phyloP scores from a whole-genome alignment of 139 green algal genomes.

The Chlorella sp. region DNA sequence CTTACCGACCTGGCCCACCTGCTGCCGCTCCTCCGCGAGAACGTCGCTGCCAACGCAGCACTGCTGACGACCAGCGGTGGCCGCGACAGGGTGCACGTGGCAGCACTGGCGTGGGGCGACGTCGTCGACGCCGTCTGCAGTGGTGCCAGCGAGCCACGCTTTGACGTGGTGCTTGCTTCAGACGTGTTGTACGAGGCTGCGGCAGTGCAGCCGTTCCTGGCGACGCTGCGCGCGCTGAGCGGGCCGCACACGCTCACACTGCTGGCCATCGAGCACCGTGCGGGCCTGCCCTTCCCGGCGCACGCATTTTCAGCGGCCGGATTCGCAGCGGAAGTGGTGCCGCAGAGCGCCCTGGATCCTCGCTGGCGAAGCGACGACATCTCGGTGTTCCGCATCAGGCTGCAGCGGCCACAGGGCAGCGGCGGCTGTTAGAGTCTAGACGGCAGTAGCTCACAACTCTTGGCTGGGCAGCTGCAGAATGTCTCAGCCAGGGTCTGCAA shows the following conservation, averaged over 20 bases:
- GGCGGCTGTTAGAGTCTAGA: neutral
- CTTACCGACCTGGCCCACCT: conserved; percentile 45
- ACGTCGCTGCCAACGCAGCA: conserved; percentile 16
- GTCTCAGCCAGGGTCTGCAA: conserved; percentile 9
- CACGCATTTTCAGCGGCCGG: conserved; percentile 7
- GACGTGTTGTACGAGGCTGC: conserved; percentile 44
- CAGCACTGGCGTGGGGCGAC: conserved; percentile 35
- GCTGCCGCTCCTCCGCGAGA: conserved; percentile 22
- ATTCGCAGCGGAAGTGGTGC: conserved; percentile 24
- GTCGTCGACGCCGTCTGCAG: neutral
- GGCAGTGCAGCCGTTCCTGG: conserved; percentile 28
- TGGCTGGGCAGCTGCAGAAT: neutral
- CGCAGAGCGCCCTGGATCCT: conserved; percentile 36
- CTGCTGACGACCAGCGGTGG: conserved; percentile 23
- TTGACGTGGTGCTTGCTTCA: conserved; percentile 49
- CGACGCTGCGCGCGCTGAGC: conserved; percentile 19
- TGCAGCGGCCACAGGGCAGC: neutral
- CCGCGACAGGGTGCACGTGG: neutral
- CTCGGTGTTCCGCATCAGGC: conserved; percentile 22
- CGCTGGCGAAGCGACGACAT: conserved; percentile 48
- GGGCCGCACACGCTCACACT: conserved; percentile 13
- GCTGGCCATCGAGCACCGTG: conserved; percentile 27
- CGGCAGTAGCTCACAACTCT: neutral
- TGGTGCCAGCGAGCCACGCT: conserved; percentile 30
- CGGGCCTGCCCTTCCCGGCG: conserved; percentile 22